Base-by-base conservation (phyloP, 176 grass and related monocot genomes). In the Aegilops tauschii region DNA sequence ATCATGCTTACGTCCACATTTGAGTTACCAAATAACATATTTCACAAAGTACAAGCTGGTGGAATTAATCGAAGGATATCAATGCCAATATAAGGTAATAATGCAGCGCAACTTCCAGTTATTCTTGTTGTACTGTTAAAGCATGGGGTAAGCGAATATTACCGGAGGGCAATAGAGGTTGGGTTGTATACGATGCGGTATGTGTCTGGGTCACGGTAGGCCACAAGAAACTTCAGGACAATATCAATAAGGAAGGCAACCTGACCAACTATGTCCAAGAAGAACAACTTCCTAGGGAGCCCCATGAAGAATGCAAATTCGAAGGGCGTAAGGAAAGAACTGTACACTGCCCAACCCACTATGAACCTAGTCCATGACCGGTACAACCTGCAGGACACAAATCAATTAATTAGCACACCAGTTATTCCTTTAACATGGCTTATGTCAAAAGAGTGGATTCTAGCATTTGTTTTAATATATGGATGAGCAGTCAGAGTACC, bases 241-340 rank as follows among this genome's bases (percentile, higher is more conserved):
- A 99, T 99, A 82, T 99, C 97, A 0, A 91, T 13, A 61, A 99
- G 83, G 89, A 99, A 99, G 3, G 90, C 89, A 21, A 58, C 50
- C 87, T 99, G 97, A 23, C 94, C 94, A 49, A 87, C 87, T 75
- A 97, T 87, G 63, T 99, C 97, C 23, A 99, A 91, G 52, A 96
- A 79, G 85, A 99, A 90, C 10, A 99, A 85, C 1, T 97, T 94
- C 73, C 54, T 86, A 0, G 92, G 94, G 13, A 99, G 97, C 2
- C 94, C 97, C 35, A 85, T 86, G 87, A 92, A 99, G 94, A 99
- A 99, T 23, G 85, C 97, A 14, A 99, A 99, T 79, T 99, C 97
- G 58, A 99, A 74, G 5, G 97, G 97, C 7, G 97, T 99, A 86
- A 99, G 86, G 87, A 94, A 96, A 12, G 92, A 90, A 61, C 90